Evolutionary conservation across 768 basidiomycete genomes (phyloP), one percentile per base, ranked within the genome.

Genomic region (Punctularia strigosozonata): DNA sequence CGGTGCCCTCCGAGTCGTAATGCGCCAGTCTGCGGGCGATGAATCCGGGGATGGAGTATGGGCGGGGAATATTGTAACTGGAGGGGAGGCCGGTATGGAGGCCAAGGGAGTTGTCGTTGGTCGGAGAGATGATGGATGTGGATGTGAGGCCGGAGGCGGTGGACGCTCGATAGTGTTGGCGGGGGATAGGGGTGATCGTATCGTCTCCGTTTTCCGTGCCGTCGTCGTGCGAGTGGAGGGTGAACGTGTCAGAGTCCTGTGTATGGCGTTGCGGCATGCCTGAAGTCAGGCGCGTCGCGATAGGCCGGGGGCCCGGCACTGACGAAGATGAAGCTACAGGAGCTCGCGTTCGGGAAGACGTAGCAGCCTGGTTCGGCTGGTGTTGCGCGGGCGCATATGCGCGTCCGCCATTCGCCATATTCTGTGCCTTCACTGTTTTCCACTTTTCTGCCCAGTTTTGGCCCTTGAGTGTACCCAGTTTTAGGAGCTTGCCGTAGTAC

Each of bases 381-480:
- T n/a, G n/a, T n/a, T n/a, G n/a, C n/a, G n/a, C n/a, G n/a, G n/a
- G n/a, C n/a, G n/a, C n/a, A n/a, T n/a, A n/a, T n/a, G n/a, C n/a
- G n/a, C n/a, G n/a, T n/a, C n/a, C n/a, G n/a, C n/a, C n/a, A n/a
- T n/a, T n/a, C n/a, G 20, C 48, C 59, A 45, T 69, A 65, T 74
- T 54, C 46, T 75, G 72, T 24, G 53, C 52, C 61, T 81, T 89
- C 39, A 84, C 76, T 45, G 64, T 64, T 24, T 62, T 62, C 89
- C 89, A 92, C 57, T 88, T 88, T 22, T 76, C 80, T 22, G 66
- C 73, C 87, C 88, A 92, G 51, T 73, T 80, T 41, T 64, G 66
- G 7, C 84, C 89, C 58, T 77, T 83, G 49, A 90, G 52, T 30
- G 82, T 85, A 33, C 84, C 84, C 3, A 92, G 63, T 55, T 90